phyloP scores from a whole-genome alignment of 192 early-diverging fungal species.

The Allomyces javanicus region DNA sequence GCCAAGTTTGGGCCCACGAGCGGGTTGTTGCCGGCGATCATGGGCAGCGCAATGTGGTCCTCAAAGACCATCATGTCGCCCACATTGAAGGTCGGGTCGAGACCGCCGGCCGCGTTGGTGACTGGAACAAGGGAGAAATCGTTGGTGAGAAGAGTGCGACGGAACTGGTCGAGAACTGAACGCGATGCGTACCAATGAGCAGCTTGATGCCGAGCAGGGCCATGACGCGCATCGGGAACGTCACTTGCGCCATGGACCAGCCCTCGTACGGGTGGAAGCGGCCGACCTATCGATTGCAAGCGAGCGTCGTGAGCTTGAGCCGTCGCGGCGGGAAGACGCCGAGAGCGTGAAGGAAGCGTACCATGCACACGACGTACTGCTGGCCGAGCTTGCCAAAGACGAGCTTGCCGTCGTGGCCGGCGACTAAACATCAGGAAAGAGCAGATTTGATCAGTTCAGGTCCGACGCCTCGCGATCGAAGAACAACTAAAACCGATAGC shows the following conservation, averaged over 20 bases:
- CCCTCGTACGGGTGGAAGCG: constrained; percentile 84
- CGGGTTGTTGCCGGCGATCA: constrained; percentile 51
- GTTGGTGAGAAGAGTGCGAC: not conserved
- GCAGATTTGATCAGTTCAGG: constrained; percentile 2
- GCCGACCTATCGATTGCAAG: constrained; percentile 20
- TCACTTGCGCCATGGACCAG: constrained; percentile 51
- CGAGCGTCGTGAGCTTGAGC: no score
- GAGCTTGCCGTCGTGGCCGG: constrained; percentile 56
- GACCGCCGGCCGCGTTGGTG: constrained; percentile 69
- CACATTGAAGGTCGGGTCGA: constrained; percentile 53
- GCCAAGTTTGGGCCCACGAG: constrained; percentile 68
- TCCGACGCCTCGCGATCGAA: not conserved
- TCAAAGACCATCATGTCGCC: constrained; percentile 66
- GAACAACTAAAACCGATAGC: not conserved
- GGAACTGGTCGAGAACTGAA: constrained; percentile 1
- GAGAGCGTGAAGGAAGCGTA: no score
- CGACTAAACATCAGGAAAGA: constrained; percentile 17
- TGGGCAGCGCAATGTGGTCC: constrained; percentile 62
- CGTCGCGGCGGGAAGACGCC: not conserved
- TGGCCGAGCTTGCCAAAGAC: constrained; percentile 66
- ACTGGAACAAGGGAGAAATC: constrained; percentile 11
- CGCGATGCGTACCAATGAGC: constrained; percentile 29
- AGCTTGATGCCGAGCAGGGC: constrained; percentile 54
- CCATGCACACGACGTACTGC: constrained; percentile 56
- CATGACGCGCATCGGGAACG: constrained; percentile 74